Percentiles rank a stretch among this genome's conserved stretches.
Evolutionary conservation across 2,329 filamentous ascomycete genomes (phyloP).

Genomic region (Ampelomyces quisqualis): DNA sequence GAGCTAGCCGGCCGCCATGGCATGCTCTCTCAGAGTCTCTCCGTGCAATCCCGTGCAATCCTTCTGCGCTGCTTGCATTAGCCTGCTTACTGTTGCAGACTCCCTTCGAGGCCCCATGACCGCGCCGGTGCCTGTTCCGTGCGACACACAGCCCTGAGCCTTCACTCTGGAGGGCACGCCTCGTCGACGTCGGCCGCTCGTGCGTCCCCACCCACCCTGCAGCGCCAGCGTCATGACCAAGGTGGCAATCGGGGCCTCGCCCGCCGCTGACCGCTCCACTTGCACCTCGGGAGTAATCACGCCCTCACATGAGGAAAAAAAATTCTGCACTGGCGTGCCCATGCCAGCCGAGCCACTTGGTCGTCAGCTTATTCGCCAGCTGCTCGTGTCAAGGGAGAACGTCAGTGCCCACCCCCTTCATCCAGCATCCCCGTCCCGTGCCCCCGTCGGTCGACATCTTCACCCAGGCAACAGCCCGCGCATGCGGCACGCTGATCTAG

Average conservation of each 20-base stretch:
- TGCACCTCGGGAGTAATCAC: constrained; percentile 18
- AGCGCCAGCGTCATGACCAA: constrained; percentile 18
- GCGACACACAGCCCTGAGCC: too few species aligned
- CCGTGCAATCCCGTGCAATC: constrained; percentile 17
- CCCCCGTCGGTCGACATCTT: too few species aligned
- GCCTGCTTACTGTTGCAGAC: constrained; percentile 7
- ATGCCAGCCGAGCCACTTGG: constrained; percentile 8
- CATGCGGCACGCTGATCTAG: too few species aligned
- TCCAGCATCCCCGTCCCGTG: too few species aligned
- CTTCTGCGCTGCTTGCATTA: constrained; percentile 15
- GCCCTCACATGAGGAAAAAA: constrained; percentile 10
- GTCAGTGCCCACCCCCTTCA: too few species aligned
- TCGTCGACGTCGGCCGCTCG: too few species aligned
- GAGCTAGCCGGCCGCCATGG: constrained; percentile 1
- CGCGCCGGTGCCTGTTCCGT: constrained; percentile 4
- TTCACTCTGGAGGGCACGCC: too few species aligned
- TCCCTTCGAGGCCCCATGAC: constrained; percentile 12
- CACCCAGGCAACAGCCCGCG: too few species aligned
- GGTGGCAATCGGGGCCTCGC: constrained; percentile 22
- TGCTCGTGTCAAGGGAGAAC: too few species aligned
- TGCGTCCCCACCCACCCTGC: constrained; percentile 12
- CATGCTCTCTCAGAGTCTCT: constrained; percentile 7
- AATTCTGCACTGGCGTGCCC: constrained; percentile 13
- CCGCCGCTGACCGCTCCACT: constrained; percentile 5
- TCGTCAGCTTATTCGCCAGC: constrained; percentile 7